phyloP scores from a whole-genome alignment of 768 basidiomycete genomes.

The Amanita polypyramis region DNA sequence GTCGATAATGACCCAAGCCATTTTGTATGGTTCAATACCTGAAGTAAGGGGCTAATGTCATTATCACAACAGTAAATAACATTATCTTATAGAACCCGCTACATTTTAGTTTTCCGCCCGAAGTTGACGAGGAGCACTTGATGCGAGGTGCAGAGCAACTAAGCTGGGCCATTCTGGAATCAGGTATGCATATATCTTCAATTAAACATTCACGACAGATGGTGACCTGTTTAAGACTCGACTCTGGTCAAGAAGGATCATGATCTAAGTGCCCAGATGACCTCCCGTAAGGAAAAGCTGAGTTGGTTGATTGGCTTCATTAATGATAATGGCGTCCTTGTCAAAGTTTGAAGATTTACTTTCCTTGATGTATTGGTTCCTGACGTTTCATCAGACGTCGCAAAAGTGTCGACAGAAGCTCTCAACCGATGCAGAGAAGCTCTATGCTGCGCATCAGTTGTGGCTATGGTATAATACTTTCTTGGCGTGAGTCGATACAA shows the following conservation, averaged over 20 bases:
- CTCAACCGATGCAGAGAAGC: constrained; percentile 76
- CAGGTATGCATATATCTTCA: constrained; percentile 33
- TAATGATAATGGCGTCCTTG: constrained; percentile 72
- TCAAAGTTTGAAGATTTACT: constrained; percentile 39
- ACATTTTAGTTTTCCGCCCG: constrained; percentile 72
- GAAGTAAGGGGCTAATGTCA: constrained; percentile 28
- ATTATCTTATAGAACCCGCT: constrained; percentile 49
- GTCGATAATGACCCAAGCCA: constrained; percentile 76
- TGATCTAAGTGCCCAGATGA: constrained; percentile 72
- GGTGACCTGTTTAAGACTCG: constrained; percentile 29
- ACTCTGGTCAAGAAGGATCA: constrained; percentile 65
- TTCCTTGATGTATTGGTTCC: neutral
- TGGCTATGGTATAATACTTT: constrained; percentile 72
- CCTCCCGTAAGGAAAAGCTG: constrained; percentile 62
- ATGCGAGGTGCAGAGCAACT: constrained; percentile 75
- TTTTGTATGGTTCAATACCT: constrained; percentile 61
- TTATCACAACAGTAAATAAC: neutral
- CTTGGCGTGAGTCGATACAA: constrained; percentile 36
- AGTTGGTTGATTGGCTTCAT: constrained; percentile 86
- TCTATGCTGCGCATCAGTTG: constrained; percentile 70
- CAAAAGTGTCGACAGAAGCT: constrained; percentile 68
- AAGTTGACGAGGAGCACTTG: constrained; percentile 66
- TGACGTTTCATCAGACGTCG: constrained; percentile 48
- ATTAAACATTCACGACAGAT: constrained; percentile 6
- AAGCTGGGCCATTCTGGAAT: constrained; percentile 59